Evolutionary conservation across 257 asterid species (phyloP).

Genomic region (Primulina tabacum): DNA sequence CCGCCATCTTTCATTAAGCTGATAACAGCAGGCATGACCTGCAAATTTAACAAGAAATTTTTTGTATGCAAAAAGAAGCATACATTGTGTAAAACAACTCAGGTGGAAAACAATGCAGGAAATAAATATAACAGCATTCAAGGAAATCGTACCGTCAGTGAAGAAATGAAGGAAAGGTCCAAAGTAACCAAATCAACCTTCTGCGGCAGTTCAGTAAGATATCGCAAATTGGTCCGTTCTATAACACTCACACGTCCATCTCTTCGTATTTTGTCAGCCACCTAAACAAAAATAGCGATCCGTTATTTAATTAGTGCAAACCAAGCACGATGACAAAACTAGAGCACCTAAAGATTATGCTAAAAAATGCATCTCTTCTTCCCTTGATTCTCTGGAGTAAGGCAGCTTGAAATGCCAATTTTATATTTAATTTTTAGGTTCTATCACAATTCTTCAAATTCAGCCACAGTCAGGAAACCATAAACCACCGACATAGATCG

Average conservation of each 20-base stretch:
- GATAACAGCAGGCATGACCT: conserved; percentile 96
- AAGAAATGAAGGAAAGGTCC: conserved; percentile 95
- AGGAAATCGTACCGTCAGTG: conserved; percentile 59
- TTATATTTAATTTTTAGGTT: too few species aligned
- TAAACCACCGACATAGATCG: neutral
- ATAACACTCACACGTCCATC: conserved; percentile 71
- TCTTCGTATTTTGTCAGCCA: conserved; percentile 85
- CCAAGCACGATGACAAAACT: too few species aligned
- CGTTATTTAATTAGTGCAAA: neutral
- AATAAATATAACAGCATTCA: conserved; percentile 9
- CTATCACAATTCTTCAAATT: neutral
- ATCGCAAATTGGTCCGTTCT: conserved; percentile 89
- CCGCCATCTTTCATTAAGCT: conserved; percentile 82
- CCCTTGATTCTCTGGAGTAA: too few species aligned
- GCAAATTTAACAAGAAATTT: conserved; percentile 20
- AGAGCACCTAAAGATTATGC: too few species aligned
- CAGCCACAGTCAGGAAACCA: neutral
- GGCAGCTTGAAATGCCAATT: too few species aligned
- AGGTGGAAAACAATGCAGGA: neutral
- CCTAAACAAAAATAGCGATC: conserved; percentile 42
- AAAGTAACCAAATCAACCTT: conserved; percentile 88
- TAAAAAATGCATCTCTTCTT: too few species aligned
- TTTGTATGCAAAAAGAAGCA: neutral
- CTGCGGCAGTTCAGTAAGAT: conserved; percentile 82
- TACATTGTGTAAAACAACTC: neutral